These are phyloP conservation scores for Aspergillus baeticus DNA, from an alignment of 495 filamentous ascomycete genomes.

Conservation along the genomic window DNA sequence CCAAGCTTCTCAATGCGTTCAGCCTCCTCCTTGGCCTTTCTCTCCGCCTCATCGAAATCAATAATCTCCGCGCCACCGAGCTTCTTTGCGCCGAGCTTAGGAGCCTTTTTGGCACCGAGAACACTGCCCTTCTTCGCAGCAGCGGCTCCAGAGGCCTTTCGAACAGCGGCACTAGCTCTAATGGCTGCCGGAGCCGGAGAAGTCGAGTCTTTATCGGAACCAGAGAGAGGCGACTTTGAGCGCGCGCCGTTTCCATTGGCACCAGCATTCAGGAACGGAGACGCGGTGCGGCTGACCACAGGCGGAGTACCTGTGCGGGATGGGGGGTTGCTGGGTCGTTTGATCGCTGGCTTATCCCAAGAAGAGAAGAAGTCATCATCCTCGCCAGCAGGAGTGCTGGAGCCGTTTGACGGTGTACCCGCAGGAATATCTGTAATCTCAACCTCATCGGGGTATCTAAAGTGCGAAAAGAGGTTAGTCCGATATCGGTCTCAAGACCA, in stretches of 20 bases:
- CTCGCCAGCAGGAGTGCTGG: slow-evolving; percentile 72
- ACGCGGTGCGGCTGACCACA: slow-evolving; percentile 76
- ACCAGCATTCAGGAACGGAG: slow-evolving; percentile 79
- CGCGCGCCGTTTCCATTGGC: slow-evolving; percentile 70
- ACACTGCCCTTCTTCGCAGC: slow-evolving; percentile 77
- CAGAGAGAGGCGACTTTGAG: slow-evolving; percentile 77
- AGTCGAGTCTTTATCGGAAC: slow-evolving; percentile 50
- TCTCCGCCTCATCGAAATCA: slow-evolving; percentile 96
- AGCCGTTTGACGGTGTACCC: slow-evolving; percentile 56
- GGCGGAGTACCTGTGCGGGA: slow-evolving; percentile 90
- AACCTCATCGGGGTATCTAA: slow-evolving; percentile 82
- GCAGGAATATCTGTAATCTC: slow-evolving; percentile 74
- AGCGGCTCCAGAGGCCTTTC: slow-evolving; percentile 61
- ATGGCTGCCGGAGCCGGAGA: slow-evolving; percentile 57
- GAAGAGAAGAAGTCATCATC: slow-evolving; percentile 98
- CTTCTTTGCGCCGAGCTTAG: slow-evolving; percentile 91
- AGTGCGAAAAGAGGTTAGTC: neutral
- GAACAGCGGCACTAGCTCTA: slow-evolving; percentile 72
- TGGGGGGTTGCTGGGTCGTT: slow-evolving; percentile 90
- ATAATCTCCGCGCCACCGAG: slow-evolving; percentile 68
- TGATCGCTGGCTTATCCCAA: slow-evolving; percentile 97
- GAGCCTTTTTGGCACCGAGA: slow-evolving; percentile 83
- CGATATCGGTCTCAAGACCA: neutral
- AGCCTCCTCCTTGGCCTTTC: slow-evolving; percentile 95
- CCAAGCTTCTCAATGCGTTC: slow-evolving; percentile 96